Percentiles rank a stretch among this genome's conserved stretches.
phyloP scores from a whole-genome alignment of 2,329 filamentous ascomycete genomes.

The Ramularia endophylla region DNA sequence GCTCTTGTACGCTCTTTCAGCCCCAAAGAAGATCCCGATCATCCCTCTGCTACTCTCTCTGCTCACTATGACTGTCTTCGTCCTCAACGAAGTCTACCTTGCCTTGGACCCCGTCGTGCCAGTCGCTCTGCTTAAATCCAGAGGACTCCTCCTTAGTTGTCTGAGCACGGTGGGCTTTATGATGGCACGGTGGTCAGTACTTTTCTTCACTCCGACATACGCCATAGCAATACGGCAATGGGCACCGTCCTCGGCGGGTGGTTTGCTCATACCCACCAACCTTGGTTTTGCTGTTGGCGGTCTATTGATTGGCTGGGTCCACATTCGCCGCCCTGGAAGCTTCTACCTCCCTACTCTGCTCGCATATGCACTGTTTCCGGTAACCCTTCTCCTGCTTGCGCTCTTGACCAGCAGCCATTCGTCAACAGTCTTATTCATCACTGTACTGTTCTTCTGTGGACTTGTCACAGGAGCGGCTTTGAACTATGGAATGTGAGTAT shows the following conservation, averaged over 20 bases:
- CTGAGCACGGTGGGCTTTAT: conserved; percentile 70
- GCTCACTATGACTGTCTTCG: conserved; percentile 51
- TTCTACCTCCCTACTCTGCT: conserved; percentile 55
- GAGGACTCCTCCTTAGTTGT: conserved; percentile 67
- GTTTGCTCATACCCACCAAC: conserved; percentile 77
- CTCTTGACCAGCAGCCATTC: conserved; percentile 49
- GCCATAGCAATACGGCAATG: conserved; percentile 69
- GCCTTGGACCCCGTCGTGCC: conserved; percentile 70
- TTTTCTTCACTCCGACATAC: conserved; percentile 78
- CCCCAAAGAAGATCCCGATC: conserved; percentile 53
- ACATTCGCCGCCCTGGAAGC: conserved; percentile 65
- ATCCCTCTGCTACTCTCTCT: conserved; percentile 57
- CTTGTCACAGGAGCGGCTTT: conserved; percentile 64
- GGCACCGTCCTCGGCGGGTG: conserved; percentile 62
- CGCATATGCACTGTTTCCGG: conserved; percentile 56
- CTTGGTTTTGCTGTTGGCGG: conserved; percentile 70
- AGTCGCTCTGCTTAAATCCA: conserved; percentile 60
- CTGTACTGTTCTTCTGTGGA: conserved; percentile 63
- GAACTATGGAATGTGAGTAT: conserved; percentile 52
- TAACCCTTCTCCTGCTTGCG: conserved; percentile 54
- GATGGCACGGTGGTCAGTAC: conserved; percentile 71
- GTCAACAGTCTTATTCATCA: conserved; percentile 50
- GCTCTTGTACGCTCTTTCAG: conserved; percentile 65
- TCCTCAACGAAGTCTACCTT: conserved; percentile 57
- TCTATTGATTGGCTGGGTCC: conserved; percentile 65